Base-by-base conservation (phyloP, 2,329 filamentous ascomycete species). In the Leptographium galeiforme region DNA sequence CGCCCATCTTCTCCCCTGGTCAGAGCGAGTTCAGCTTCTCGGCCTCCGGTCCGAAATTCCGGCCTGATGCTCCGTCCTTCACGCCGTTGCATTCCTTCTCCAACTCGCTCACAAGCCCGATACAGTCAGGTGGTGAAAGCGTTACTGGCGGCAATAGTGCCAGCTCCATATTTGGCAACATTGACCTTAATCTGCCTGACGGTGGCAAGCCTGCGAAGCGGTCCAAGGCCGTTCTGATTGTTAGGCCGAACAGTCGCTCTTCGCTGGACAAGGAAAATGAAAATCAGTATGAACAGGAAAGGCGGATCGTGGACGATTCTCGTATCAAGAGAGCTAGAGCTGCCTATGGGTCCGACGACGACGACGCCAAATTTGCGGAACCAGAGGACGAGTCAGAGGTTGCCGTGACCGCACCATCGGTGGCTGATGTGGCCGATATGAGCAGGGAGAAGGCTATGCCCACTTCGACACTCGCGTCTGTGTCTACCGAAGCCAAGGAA, bases 171-270 rank as follows among this genome's bases (percentile, higher is more conserved):
- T 89, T 89, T 64, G 76, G 81, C 49, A 82, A 82, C 44, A 84
- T 90, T 59, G 78, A 81, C 57, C 69, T 86, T 36, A 78, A 74
- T 53, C 67, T 75, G 36, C 74, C 76, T 14, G 82, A 87, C 25
- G 75, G 81, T 50, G 69, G 79, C 33, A 85, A 85, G 61, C 77
- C 83, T 8, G 66, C 70, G 0, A 89, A 86, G 68, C 82, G 81
- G 60, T 87, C 84, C 6, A 96, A 93, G 69, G 89, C 89, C 11
- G 78, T 95, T 53, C 86, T 89, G 0, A 94, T 95, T 57, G 69
- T 91, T 11, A 76, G 75, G 41, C 86, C 87, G 54, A 81, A 73
- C 60, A 67, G 65, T 2, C 64, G 67, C 16, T 63, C 66, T 1
- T 53, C 58, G 3, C 59, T 2, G 36, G 44, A 47, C 13, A 59